Evolutionary conservation across 495 filamentous ascomycete species (phyloP).

Genomic region (Bacidia rubella): DNA sequence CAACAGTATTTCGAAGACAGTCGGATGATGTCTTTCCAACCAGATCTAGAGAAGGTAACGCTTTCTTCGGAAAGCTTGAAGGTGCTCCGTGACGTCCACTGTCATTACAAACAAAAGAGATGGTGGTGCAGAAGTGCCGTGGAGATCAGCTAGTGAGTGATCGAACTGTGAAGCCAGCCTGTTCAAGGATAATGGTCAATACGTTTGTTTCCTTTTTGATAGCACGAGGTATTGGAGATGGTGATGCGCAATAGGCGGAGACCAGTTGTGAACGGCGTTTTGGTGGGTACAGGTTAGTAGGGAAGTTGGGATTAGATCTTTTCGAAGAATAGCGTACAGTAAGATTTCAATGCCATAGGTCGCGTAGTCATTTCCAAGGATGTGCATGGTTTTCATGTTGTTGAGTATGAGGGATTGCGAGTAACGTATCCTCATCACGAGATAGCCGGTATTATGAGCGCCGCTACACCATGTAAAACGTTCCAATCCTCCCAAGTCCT

Average conservation of each 20-base stretch:
- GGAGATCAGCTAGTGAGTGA: not conserved
- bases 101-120: not conserved
- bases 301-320: too few relatives aligned
- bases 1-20: not conserved
- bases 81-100: not conserved
- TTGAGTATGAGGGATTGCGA: too few relatives aligned
- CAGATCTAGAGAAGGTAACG: not conserved
- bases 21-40: not conserved
- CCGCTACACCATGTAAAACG: not conserved
- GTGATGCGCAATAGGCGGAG: too few relatives aligned
- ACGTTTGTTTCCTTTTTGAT: not conserved
- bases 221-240: too few relatives aligned
- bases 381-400: too few relatives aligned
- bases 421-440: too few relatives aligned
- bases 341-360: too few relatives aligned
- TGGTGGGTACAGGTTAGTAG: too few relatives aligned
- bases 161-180: not conserved
- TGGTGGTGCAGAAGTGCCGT: not conserved
- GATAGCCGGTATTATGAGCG: too few relatives aligned
- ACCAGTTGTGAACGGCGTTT: too few relatives aligned
- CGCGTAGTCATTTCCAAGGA: too few relatives aligned
- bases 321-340: too few relatives aligned
- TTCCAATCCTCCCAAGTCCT: not conserved
- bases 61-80: not conserved
- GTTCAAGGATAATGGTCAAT: not conserved